A percentile compares a stretch with the other conserved stretches of the same genome.
Evolutionary conservation across 2,329 filamentous ascomycete species (phyloP).

Genomic region (Pseudogymnoascus sp.): DNA sequence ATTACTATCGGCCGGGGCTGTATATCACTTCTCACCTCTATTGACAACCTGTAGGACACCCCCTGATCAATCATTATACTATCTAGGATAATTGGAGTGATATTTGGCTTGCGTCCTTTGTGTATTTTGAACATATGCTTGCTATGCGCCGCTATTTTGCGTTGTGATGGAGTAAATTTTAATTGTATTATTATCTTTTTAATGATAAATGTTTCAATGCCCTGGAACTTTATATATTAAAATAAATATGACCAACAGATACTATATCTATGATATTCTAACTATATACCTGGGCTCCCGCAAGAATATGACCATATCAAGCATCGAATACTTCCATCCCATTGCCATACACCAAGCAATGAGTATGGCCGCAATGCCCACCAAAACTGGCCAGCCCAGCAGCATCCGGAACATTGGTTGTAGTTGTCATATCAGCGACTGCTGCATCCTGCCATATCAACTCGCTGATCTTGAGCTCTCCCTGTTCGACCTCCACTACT

Average conservation of each 20-base stretch:
- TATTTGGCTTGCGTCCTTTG: background rate
- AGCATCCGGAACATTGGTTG: slow-evolving; percentile 1
- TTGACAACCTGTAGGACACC: background rate
- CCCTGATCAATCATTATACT: background rate
- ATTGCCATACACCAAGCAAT: slow-evolving; percentile 7
- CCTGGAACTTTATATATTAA: background rate
- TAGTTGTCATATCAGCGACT: background rate
- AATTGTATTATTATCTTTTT: background rate
- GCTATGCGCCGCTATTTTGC: background rate
- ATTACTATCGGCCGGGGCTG: background rate
- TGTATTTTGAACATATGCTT: background rate
- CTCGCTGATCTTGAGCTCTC: background rate
- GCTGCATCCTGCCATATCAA: background rate
- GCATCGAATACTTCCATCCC: slow-evolving; percentile 1
- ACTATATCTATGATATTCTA: background rate
- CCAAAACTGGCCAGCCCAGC: background rate
- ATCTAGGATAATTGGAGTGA: background rate
- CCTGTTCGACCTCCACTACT: background rate
- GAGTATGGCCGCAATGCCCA: background rate
- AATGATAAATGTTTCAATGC: background rate
- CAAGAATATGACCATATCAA: background rate
- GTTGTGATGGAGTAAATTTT: background rate
- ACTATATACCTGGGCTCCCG: background rate
- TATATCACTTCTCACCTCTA: background rate
- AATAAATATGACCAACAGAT: background rate